These are phyloP conservation scores for Argentina anserina DNA, from an alignment of 306 rosid species.

Conservation along the genomic window DNA sequence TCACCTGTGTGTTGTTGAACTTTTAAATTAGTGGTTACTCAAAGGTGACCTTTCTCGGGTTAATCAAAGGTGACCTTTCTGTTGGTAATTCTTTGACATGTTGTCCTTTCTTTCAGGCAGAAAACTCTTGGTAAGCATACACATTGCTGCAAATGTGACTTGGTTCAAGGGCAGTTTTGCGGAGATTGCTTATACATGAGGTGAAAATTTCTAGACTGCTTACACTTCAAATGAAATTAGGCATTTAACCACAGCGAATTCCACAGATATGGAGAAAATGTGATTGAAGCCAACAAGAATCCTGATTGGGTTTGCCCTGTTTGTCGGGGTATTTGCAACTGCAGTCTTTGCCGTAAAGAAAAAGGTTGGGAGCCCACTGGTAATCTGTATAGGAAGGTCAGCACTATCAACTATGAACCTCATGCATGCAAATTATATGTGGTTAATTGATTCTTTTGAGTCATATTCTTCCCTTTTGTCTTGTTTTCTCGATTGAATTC, in stretches of 20 bases:
- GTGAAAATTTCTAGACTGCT: constrained; percentile 32
- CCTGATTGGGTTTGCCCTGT: constrained; percentile 61
- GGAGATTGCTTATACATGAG: constrained; percentile 88
- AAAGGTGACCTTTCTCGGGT: not conserved
- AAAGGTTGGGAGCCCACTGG: constrained; percentile 82
- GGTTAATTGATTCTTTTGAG: not conserved
- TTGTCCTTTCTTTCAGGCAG: constrained; percentile 47
- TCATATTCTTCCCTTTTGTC: not conserved
- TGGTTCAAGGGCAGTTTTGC: constrained; percentile 57
- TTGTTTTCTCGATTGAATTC: not conserved
- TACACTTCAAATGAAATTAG: not conserved
- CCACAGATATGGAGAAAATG: constrained; percentile 70
- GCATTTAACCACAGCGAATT: constrained; percentile 3
- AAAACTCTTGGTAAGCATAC: constrained; percentile 55
- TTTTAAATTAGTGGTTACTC: not conserved
- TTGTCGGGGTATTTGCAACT: constrained; percentile 77
- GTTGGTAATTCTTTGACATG: not conserved
- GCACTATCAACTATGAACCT: constrained; percentile 18
- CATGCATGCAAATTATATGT: not conserved
- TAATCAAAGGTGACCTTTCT: not conserved
- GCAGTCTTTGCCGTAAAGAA: constrained; percentile 56
- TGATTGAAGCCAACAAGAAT: constrained; percentile 43
- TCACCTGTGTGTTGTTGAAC: not conserved
- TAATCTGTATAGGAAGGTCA: constrained; percentile 57
- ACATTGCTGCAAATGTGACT: constrained; percentile 54